Base-by-base conservation (phyloP, 164 flowering plant genomes). In the Houttuynia cordata region DNA sequence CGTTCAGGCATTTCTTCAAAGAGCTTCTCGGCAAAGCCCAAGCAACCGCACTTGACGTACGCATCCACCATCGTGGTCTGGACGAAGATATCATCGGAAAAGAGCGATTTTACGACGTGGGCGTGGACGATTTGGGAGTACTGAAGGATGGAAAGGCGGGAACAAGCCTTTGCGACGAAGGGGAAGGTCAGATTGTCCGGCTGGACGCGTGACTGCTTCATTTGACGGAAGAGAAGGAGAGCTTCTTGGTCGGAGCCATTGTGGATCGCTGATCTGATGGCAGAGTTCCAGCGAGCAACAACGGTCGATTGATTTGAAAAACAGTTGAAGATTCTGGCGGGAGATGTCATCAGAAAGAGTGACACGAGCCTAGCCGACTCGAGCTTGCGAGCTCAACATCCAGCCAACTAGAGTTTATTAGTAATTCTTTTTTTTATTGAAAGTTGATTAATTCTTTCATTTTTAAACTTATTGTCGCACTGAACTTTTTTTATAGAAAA, bases 131-230 rank as follows among this genome's bases (percentile, higher is more conserved):
- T 59, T 64, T 73, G 57, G 37, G 81, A 73, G 64, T 42, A 47
- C 24, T 13, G 51, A 59, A 67, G 66, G 60, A 72, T 59, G 10
- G 75, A 60, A 45, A 75, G 74, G 75, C 75, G 72, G 8, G 74
- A 80, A 56, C 83, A 84, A 12, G 85, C 85, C 68, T 84, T 80
- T 24, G 78, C 77, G 1, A 82, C 23, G 58, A 79, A 72, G 51
- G 84, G 83, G 57, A 82, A 80, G 54, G 90, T 79, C 23, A 75
- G 59, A 59, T 76, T 65, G 79, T 84, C 62, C 19, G 87, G 87
- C 20, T 70, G 60, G 1, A 67, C 10, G 30, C 70, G 70, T 12
- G 57, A 57, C 67, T 71, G 80, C 65, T 76, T 78, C 83, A 84
- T 74, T 67, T 73, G 80, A 64, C 71, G 75, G 49, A 76, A 82